Base-by-base conservation (phyloP, 768 basidiomycete genomes). In the Imleria badia region DNA sequence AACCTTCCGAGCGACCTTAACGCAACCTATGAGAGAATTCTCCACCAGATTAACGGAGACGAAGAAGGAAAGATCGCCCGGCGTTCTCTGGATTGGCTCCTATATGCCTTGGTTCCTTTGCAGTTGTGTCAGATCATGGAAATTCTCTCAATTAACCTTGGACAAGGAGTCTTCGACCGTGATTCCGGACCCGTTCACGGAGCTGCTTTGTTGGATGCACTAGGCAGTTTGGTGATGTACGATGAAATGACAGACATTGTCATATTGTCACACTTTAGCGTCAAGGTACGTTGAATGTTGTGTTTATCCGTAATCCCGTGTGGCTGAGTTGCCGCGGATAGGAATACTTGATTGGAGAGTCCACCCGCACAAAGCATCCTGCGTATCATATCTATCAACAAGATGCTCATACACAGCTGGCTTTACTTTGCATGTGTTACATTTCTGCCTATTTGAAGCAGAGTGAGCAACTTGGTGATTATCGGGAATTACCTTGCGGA, bases 1-100 rank as follows among this genome's bases (percentile, higher is more conserved):
- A 48, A 40, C 31, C 61, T 62, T 22, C 60, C 60, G 3, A 34
- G 1, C 3, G 53, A 23, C 7, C 53, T 62, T 4, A 34, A 61
- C 6, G 45, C 22, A 0, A 58, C 60, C 2, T 61, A 61, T 26
- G 22, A 51, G 2, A 36, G 47, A 19, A 58, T 62, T 44, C 48
- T 62, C 1, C 22, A 19, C 6, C 23, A 5, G 3, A 52, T 61
- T 5, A 30, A 50, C 38, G 11, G 26, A 20, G 3, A 35, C 12
- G 41, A 49, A 8, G 45, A 46, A 13, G 23, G 8, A 12, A 30
- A 39, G 13, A 9, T 57, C 8, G 55, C 33, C 5, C 45, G 20
- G 11, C 54, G 34, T 3, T 45, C 54, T 6, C 19, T 61, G 17
- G 22, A 26, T 0, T 61, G 59, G 60, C 33, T 62, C 6, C 26